These are phyloP conservation scores for Artomyces pyxidatus DNA, from an alignment of 768 basidiomycete genomes.

Conservation along the genomic window DNA sequence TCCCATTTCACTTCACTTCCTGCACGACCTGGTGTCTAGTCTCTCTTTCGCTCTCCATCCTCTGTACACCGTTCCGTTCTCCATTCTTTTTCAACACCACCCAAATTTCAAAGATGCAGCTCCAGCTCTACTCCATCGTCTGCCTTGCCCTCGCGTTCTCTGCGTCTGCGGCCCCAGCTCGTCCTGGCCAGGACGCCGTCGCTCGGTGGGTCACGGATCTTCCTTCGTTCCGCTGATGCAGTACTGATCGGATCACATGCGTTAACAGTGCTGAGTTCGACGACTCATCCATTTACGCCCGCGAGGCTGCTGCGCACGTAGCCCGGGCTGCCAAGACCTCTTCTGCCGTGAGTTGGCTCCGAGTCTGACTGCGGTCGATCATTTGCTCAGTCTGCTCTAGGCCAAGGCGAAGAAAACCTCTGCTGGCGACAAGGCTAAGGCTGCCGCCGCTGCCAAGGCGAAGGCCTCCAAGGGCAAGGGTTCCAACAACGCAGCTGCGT, in stretches of 20 bases:
- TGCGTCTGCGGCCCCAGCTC: constrained; percentile 14
- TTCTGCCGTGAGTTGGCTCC: background rate
- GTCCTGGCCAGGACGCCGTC: constrained; percentile 22
- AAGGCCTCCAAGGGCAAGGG: background rate
- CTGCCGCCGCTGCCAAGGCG: background rate
- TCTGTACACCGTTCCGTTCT: background rate
- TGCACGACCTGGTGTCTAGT: constrained; percentile 8
- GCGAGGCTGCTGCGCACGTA: constrained; percentile 42
- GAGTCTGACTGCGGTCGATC: background rate
- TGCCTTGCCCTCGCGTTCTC: constrained; percentile 22
- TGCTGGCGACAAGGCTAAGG: background rate
- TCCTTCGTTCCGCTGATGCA: too few species aligned
- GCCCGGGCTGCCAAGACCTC: constrained; percentile 25
- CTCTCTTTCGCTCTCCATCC: background rate
- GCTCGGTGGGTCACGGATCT: too few species aligned
- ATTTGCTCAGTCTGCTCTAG: background rate
- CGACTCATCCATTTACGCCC: too few species aligned
- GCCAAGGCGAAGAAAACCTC: background rate
- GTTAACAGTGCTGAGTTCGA: constrained; percentile 41
- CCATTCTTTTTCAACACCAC: background rate
- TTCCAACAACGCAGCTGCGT: background rate
- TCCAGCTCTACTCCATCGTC: constrained; percentile 3
- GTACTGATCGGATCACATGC: constrained; percentile 39
- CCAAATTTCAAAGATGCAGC: background rate
- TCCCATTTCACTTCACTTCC: background rate